These are phyloP conservation scores for Hysterangium stoloniferum DNA, from an alignment of 768 basidiomycete genomes.

Conservation along the genomic window DNA sequence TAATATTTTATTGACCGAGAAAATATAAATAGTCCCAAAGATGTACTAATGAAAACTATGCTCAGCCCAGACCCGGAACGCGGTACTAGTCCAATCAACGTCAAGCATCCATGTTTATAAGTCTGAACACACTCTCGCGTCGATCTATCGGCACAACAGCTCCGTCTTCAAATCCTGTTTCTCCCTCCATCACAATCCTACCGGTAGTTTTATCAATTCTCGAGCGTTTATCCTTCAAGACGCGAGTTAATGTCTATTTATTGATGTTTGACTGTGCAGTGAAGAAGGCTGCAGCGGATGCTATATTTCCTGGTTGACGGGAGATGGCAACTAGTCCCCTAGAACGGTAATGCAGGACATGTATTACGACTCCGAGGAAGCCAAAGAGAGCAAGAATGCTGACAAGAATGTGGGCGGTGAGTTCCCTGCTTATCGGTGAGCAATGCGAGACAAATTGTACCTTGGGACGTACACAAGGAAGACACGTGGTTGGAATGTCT, in stretches of 20 bases:
- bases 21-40: no score
- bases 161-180: constrained; percentile 19
- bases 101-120: no score
- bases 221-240: constrained; percentile 39
- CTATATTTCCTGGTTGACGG: constrained; percentile 47
- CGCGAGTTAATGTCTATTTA: constrained; percentile 32
- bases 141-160: no score
- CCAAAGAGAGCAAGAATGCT: constrained; percentile 38
- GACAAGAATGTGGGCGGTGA: constrained; percentile 38
- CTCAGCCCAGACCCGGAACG: no score
- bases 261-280: constrained; percentile 41
- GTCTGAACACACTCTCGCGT: no score
- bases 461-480: constrained; percentile 37
- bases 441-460: neutral
- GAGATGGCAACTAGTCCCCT: constrained; percentile 37
- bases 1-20: no score
- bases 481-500: constrained; percentile 38
- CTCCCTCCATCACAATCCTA: constrained; percentile 49
- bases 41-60: no score
- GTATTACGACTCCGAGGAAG: constrained; percentile 34
- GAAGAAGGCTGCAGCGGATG: constrained; percentile 47
- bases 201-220: constrained; percentile 40
- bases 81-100: no score
- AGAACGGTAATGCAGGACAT: constrained; percentile 39
- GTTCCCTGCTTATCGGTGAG: no score